Evolutionary conservation across 257 asterid species (phyloP), one percentile per base, ranked within the genome.

Genomic region (Primulina tabacum): DNA sequence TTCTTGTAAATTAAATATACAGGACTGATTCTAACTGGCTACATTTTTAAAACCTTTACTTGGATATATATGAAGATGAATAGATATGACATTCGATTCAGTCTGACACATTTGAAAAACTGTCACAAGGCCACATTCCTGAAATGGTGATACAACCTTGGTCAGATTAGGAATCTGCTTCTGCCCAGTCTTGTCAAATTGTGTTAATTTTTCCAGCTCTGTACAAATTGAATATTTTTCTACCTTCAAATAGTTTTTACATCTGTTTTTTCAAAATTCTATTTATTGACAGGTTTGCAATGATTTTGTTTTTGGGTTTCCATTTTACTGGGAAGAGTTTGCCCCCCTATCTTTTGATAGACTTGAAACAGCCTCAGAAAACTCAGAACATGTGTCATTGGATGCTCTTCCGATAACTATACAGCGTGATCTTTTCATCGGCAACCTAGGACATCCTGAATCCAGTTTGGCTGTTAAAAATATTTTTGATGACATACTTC

Each of bases 311-410:
- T 62, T 82, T 76, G 96, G 95, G 72, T 89, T 89, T 77, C 96
- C 96, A 4, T 79, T 82, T 71, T 70, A 85, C 80, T 91, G 93
- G 97, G 91, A 86, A 78, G 88, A 89, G 35, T 82, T 62, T 68
- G 66, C 82, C 65, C 66, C 76, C 35, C 62, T 56, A 35, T 79
- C 83, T 59, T 77, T 66, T 72, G 58, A 52, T 30, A 78, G 75
- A 80, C 55, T 47, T 14, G 83, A 80, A 65, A 57, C 77, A 73
- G 57, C 57, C 53, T 26, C 18, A 12, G 18, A 12, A 47, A 47
- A 47, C 55, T 47, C 55, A 47, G 55, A 47, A 12, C n/a, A 12
- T 3, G 55, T 14, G 55, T 12, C 55, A 14, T 47, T 14, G 18
- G 18, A 47, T 47, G 18, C 18, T 47, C 14, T 47, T 47, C 18